Conservation (phyloP, 257 asterid genomes). For the Plantago major region DNA sequence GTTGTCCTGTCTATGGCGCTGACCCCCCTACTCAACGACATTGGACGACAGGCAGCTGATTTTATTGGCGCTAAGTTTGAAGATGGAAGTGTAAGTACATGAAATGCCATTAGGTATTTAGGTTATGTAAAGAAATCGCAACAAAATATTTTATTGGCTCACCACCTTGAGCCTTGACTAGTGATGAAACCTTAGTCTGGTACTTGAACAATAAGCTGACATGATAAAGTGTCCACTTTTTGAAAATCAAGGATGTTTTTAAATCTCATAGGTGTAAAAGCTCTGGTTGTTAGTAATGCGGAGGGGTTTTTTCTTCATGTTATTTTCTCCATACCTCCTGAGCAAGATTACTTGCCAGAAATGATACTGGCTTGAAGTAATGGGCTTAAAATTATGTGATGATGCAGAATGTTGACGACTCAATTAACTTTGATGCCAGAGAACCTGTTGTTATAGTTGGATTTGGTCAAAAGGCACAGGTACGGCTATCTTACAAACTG, state of each 20-base stretch:
- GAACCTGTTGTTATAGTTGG: slow-evolving; percentile 97
- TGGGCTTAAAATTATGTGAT: slow-evolving; percentile 24
- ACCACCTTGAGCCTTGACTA: slow-evolving; percentile 1
- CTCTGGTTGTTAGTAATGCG: background rate
- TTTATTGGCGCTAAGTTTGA: slow-evolving; percentile 58
- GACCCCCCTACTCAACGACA: slow-evolving; percentile 89
- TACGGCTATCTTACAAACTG: slow-evolving; percentile 20
- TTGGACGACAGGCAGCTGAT: slow-evolving; percentile 78
- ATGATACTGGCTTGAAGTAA: slow-evolving; percentile 11
- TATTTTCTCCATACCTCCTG: slow-evolving; percentile 7
- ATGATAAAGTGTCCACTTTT: slow-evolving; percentile 2
- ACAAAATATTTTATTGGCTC: background rate
- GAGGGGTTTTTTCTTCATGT: background rate
- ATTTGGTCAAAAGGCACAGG: slow-evolving; percentile 98
- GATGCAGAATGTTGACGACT: slow-evolving; percentile 55
- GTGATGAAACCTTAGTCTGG: background rate
- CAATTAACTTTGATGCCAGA: slow-evolving; percentile 60
- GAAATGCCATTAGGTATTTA: background rate
- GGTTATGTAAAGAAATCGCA: too few species aligned
- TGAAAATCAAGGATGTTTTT: background rate
- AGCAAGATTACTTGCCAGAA: slow-evolving; percentile 3
- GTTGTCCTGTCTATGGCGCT: slow-evolving; percentile 96
- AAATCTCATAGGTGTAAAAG: slow-evolving; percentile 14
- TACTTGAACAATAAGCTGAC: slow-evolving; percentile 4
- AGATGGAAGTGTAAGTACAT: slow-evolving; percentile 55